Conservation (phyloP, 306 rosid genomes). For the Ziziphus jujuba region DNA sequence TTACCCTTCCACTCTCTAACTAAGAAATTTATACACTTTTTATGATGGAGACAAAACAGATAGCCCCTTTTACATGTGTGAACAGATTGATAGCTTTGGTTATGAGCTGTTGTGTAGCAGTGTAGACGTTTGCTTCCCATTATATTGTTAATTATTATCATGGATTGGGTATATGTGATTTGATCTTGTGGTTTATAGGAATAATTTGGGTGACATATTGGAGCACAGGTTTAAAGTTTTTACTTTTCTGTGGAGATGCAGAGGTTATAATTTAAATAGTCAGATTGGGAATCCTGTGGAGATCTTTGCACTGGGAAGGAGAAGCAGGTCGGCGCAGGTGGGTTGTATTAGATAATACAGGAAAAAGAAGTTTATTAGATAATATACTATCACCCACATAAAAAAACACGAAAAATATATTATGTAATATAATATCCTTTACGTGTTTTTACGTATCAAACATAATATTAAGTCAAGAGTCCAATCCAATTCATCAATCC, state of each 20-base stretch:
- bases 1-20: too few species aligned
- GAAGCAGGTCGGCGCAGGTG: too few species aligned
- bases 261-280: slow-evolving; percentile 28
- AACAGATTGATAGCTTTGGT: slow-evolving; percentile 36
- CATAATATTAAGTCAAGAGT: too few species aligned
- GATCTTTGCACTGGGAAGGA: too few species aligned
- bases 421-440: too few species aligned
- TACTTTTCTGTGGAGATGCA: slow-evolving; percentile 34
- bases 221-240: slow-evolving; percentile 38
- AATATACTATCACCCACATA: too few species aligned
- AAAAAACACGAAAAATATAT: too few species aligned
- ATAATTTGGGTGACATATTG: slow-evolving; percentile 35
- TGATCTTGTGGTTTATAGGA: slow-evolving; percentile 25
- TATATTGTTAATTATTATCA: slow-evolving; percentile 17
- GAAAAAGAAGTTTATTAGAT: too few species aligned
- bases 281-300: slow-evolving; percentile 38
- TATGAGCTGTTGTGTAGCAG: slow-evolving; percentile 43
- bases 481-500: too few species aligned
- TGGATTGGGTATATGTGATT: slow-evolving; percentile 16
- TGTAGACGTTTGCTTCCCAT: slow-evolving; percentile 11
- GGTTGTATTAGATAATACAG: too few species aligned
- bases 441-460: too few species aligned
- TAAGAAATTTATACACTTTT: slow-evolving; percentile 34
- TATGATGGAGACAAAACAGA: slow-evolving; percentile 39
- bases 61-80: slow-evolving; percentile 31